These are phyloP conservation scores for Tritrichomonas musculus DNA, from an alignment of 208 protist species.

Conservation along the genomic window DNA sequence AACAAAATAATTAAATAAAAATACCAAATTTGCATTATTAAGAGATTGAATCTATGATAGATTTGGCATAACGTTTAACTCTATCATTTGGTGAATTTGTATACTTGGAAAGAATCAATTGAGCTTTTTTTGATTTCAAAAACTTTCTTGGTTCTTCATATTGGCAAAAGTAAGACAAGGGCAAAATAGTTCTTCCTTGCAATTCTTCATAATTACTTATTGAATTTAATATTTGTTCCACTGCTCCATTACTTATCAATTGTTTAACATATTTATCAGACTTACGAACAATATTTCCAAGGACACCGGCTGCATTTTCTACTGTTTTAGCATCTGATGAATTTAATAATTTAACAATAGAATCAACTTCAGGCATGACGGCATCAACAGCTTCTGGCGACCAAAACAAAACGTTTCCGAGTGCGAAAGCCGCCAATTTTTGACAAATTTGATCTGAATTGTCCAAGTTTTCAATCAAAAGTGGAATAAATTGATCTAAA, in stretches of 20 bases:
- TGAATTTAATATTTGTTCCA: not conserved
- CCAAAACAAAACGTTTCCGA: not conserved
- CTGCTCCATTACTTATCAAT: not conserved
- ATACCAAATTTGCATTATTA: too few relatives aligned
- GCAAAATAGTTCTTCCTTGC: not conserved
- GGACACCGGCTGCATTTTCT: not conserved
- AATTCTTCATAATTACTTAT: not conserved
- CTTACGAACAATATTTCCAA: not conserved
- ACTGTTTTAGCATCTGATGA: not conserved
- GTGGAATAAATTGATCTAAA: not conserved
- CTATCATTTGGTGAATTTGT: not conserved
- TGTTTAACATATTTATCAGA: not conserved
- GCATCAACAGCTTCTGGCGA: not conserved
- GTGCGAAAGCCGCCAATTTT: not conserved
- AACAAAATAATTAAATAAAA: too few relatives aligned
- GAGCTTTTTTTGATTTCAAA: not conserved
- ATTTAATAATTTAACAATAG: not conserved
- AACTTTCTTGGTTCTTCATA: not conserved
- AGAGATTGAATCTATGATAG: slow-evolving; percentile 7
- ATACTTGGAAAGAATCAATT: not conserved
- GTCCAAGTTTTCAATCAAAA: not conserved
- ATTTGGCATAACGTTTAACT: not conserved
- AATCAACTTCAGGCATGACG: not conserved
- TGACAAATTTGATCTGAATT: not conserved
- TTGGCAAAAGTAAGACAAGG: not conserved